These are phyloP conservation scores for Sporothrix euskadiensis DNA, from an alignment of 2,329 filamentous ascomycete genomes.

Conservation along the genomic window DNA sequence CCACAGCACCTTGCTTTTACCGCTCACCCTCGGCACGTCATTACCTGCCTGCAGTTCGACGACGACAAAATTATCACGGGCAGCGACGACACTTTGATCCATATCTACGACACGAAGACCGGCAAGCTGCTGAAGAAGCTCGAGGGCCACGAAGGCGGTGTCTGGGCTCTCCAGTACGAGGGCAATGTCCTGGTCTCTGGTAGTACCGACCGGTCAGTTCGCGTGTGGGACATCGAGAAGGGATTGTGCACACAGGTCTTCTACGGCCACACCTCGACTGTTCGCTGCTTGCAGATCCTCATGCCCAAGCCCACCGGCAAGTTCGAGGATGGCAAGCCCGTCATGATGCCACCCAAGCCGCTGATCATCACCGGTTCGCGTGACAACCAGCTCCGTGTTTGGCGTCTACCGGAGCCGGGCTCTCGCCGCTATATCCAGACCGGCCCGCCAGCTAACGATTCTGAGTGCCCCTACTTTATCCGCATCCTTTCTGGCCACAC, in stretches of 20 bases:
- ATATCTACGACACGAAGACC: slow-evolving; percentile 96
- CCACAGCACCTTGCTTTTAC: slow-evolving; percentile 92
- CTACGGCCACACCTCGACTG: slow-evolving; percentile 95
- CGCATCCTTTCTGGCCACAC: slow-evolving; percentile 81
- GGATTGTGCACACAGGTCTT: slow-evolving; percentile 93
- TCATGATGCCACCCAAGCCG: slow-evolving; percentile 92
- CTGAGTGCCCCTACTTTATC: slow-evolving; percentile 92
- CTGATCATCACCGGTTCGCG: slow-evolving; percentile 96
- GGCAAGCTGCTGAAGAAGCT: slow-evolving; percentile 80
- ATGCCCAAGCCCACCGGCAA: slow-evolving; percentile 79
- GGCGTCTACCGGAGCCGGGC: slow-evolving; percentile 82
- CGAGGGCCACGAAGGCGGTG: slow-evolving; percentile 91
- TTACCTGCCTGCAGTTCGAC: slow-evolving; percentile 96
- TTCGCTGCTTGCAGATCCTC: slow-evolving; percentile 91
- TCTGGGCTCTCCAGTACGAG: slow-evolving; percentile 96
- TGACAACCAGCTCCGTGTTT: slow-evolving; percentile 90
- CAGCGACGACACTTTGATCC: slow-evolving; percentile 95
- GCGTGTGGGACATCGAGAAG: slow-evolving; percentile 98
- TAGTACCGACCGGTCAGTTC: slow-evolving; percentile 93
- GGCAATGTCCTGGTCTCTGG: slow-evolving; percentile 94
- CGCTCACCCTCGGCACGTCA: slow-evolving; percentile 94
- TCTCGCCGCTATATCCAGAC: slow-evolving; percentile 78
- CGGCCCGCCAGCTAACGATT: slow-evolving; percentile 68
- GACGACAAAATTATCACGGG: slow-evolving; percentile 97
- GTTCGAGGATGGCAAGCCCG: slow-evolving; percentile 67